Percentiles rank a stretch among this genome's conserved stretches.
Evolutionary conservation across 2,329 filamentous ascomycete genomes (phyloP).

Genomic region (Cordyceps farinosa): DNA sequence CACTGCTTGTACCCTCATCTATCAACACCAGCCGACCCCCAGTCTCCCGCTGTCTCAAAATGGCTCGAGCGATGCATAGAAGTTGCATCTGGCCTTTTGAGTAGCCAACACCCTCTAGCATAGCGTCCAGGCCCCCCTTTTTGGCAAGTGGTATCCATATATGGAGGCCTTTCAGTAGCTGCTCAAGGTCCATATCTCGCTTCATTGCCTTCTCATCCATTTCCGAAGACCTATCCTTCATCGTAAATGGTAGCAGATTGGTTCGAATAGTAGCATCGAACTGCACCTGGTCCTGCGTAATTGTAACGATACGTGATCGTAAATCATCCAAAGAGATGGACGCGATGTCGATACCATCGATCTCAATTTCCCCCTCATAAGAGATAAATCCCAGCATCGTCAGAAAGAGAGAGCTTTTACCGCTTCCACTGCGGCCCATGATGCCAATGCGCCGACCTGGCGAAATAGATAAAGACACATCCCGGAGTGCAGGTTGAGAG

Average conservation of each 20-base stretch:
- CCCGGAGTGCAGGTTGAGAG: not conserved
- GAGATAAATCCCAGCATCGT: not conserved
- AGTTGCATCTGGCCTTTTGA: not conserved
- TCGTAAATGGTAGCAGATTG: not conserved
- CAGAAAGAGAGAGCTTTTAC: not conserved
- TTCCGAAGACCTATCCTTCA: not conserved
- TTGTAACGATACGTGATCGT: slow-evolving; percentile 13
- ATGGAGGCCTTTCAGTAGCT: not conserved
- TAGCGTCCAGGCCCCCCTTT: not conserved
- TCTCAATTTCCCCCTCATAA: not conserved
- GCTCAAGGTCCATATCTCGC: not conserved
- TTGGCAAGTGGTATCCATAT: not conserved
- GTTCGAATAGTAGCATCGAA: slow-evolving; percentile 16
- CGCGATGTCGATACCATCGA: not conserved
- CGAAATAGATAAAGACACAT: not conserved
- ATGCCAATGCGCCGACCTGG: not conserved
- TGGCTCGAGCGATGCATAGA: not conserved
- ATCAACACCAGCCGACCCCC: not conserved
- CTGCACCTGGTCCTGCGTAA: slow-evolving; percentile 23
- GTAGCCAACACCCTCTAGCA: not conserved
- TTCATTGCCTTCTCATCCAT: not conserved
- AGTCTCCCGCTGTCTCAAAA: not conserved
- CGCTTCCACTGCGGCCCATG: not conserved
- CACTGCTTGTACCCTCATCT: not conserved
- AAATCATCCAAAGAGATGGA: not conserved